Evolutionary conservation across 495 filamentous ascomycete genomes (phyloP), one percentile per base, ranked within the genome.

Genomic region (Podospora pseudocomata): DNA sequence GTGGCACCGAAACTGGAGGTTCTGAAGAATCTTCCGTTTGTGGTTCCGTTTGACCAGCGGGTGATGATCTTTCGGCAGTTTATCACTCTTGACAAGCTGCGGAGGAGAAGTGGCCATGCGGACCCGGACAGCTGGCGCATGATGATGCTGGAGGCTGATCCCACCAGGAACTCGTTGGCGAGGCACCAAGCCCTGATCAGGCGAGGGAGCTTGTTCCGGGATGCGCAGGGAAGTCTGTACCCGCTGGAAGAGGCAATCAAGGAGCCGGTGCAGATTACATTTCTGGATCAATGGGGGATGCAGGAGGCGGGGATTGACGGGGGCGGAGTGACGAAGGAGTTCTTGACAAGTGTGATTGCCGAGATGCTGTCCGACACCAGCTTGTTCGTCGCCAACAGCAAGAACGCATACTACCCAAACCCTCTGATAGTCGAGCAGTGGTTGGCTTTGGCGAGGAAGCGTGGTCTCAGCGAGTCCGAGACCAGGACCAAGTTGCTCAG

Each of bases 261-360:
- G 74, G 94, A 99, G 75, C 95, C 96, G 0, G 97, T 99, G 26
- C 93, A 97, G 76, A 98, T 99, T 71, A 94, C 91, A 16, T 99
- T 98, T 72, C 91, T 97, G 18, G 95, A 99, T 72, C 86, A 92
- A 70, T 99, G 97, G 70, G 89, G 90, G 65, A 87, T 89, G 2
- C 83, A 86, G 28, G 95, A 99, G 79, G 93, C 95, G 5, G 95
- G 95, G 34, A 97, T 99, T 67, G 95, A 99, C 75, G 95, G 95
- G 0, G 95, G 95, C 32, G 95, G 95, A 58, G 95, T 99, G 18
- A 98, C 94, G 16, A 99, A 99, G 73, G 95, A 99, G 72, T 99
- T 99, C 72, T 82, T 98, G 32, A 97, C 91, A 0, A 95, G 92
- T 70, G 86, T 97, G 18, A 97, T 92, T 2, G 90, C 85, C 5